Base-by-base conservation (phyloP, 2,329 filamentous ascomycete species). In the Trichoderma lentiforme region DNA sequence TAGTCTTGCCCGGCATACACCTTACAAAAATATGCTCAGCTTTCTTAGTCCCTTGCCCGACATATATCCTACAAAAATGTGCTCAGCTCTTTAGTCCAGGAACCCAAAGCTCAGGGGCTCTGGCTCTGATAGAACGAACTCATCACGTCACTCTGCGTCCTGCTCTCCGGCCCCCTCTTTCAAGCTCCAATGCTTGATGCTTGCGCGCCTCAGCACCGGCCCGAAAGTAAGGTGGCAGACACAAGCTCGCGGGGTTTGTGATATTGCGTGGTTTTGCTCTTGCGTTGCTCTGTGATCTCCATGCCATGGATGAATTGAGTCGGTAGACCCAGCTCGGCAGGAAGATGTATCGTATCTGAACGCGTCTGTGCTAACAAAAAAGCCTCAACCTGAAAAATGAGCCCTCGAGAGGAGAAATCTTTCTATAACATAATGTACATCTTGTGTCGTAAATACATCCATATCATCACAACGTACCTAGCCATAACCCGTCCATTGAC, bases 321-420 rank as follows among this genome's bases (percentile, higher is more conserved):
- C 68, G 60, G 51, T 47, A 12, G 24, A 64, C 12, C 62, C 53
- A 75, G 76, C 78, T 73, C 74, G 83, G 84, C 85, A 87, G 79
- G 79, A 82, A 89, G 87, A 88, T 82, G 88, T 90, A 90, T 89
- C 86, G 86, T 89, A 89, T 88, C 87, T 85, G 83, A 86, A 89
- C 87, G 87, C 87, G 81, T 82, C 58, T 58, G 70, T 26, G 53
- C 51, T 12, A 18, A 28, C 30, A 36, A 24, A 53, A 61, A 28
- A 39, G 15, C 7, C 57, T 53, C 57, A 26, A 39, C 26, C 14
- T 39, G 26, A 58, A 58, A 14, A 57, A 26, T 15, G 6, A 53
- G 63, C 57, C 47, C 36, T 32, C 61, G 15, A 21, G 67, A 73
- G 68, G 75, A 69, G 70, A 77, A 77, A 74, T 78, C 74, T 73